Evolutionary conservation across 257 asterid genomes (phyloP), one percentile per base, ranked within the genome.

Genomic region (Eucommia ulmoides): DNA sequence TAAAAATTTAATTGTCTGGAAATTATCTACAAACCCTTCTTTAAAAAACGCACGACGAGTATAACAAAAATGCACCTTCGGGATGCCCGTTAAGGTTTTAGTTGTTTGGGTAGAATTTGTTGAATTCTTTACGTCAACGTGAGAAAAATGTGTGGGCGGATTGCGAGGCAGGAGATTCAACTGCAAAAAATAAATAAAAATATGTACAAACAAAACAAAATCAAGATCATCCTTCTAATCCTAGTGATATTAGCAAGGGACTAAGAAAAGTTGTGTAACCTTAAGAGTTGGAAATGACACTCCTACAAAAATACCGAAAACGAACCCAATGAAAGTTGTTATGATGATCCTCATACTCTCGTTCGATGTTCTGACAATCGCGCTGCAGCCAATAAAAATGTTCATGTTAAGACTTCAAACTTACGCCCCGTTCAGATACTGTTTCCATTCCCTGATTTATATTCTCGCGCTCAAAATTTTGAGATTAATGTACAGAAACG

Each of bases 281-380:
- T 10, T 2, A 16, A 42, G 20, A 1, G 48, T 42, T 42, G 48
- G 48, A 42, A 42, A 42, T 42, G 48, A 42, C 4, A 42, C 19
- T 9, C 48, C 48, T 3, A 42, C 19, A 9, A 42, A 42, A 21
- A 42, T 3, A 21, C 48, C 48, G 19, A 42, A 42, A 42, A 42
- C 20, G 19, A 42, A 19, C 19, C 48, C 48, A 42, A 42, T 16
- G 3, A 42, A 42, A 3, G 48, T 42, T 42, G 48, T n/a, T 16
- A 42, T 9, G 48, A 18, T 42, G 19, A 42, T 16, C 48, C 48
- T 42, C 48, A 42, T 42, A 42, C n/a, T 42, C 7, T 42, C 48
- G 20, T 42, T 42, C 2, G 48, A 21, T 42, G n/a, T 42, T 42
- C 20, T 42, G 3, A 8, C 4, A 38, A 42, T 3, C 19, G 1